Conservation (phyloP, 768 basidiomycete species). For the Suillus fuscotomentosus region DNA sequence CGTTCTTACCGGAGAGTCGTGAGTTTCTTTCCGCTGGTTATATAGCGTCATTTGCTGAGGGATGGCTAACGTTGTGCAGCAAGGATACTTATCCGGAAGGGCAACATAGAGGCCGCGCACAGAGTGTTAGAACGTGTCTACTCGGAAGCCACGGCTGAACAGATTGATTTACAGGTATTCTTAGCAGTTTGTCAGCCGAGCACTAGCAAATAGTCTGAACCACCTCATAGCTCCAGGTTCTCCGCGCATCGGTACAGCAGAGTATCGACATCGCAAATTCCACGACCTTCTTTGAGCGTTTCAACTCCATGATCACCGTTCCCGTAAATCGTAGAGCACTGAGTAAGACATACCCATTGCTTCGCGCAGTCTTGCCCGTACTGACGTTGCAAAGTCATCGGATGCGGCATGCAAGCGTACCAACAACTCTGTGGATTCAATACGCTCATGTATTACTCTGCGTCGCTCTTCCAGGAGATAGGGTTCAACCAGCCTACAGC, state of each 20-base stretch:
- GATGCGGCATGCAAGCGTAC: slow-evolving; percentile 78
- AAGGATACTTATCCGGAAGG: slow-evolving; percentile 63
- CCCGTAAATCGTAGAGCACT: slow-evolving; percentile 68
- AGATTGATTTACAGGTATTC: slow-evolving; percentile 63
- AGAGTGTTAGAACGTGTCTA: slow-evolving; percentile 68
- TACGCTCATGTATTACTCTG: slow-evolving; percentile 73
- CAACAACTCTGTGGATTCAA: slow-evolving; percentile 88
- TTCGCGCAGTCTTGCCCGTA: background rate
- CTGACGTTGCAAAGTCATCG: slow-evolving; percentile 49
- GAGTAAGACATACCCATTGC: slow-evolving; percentile 42
- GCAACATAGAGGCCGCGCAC: slow-evolving; percentile 48
- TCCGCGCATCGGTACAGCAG: slow-evolving; percentile 57
- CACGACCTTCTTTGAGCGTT: slow-evolving; percentile 59
- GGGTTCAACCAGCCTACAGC: slow-evolving; percentile 84
- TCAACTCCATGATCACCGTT: slow-evolving; percentile 51
- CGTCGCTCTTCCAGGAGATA: slow-evolving; percentile 76
- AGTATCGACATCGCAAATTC: slow-evolving; percentile 61
- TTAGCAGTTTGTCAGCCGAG: background rate
- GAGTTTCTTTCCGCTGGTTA: slow-evolving; percentile 24
- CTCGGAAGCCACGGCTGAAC: slow-evolving; percentile 55
- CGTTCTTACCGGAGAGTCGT: slow-evolving; percentile 81
- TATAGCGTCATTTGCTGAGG: background rate
- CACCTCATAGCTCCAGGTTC: slow-evolving; percentile 46
- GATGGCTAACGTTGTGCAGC: slow-evolving; percentile 29
- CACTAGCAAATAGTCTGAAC: background rate